Conservation (phyloP, 2,329 filamentous ascomycete genomes). For the Microthyrium microscopicum region DNA sequence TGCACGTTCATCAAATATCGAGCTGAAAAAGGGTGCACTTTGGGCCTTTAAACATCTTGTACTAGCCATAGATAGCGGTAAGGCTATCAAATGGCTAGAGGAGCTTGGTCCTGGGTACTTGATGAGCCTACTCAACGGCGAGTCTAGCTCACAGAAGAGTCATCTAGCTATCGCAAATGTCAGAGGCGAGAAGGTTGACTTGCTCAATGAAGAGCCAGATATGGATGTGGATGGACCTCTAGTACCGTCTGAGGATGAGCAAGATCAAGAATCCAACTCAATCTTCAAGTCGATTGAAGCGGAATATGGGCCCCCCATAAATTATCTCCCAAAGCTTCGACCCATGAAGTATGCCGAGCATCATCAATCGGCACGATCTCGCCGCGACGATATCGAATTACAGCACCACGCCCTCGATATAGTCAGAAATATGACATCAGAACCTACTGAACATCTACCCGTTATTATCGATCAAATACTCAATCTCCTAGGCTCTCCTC, state of each 20-base stretch:
- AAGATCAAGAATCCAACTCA: not conserved
- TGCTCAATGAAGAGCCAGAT: slow-evolving; percentile 29
- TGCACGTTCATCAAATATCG: slow-evolving; percentile 64
- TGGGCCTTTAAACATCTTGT: slow-evolving; percentile 93
- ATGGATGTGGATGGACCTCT: slow-evolving; percentile 5
- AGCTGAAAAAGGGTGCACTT: slow-evolving; percentile 66
- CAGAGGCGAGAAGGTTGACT: slow-evolving; percentile 41
- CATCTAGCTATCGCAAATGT: slow-evolving; percentile 41
- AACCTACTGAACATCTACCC: slow-evolving; percentile 30
- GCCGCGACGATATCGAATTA: slow-evolving; percentile 64
- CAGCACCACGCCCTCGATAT: slow-evolving; percentile 87
- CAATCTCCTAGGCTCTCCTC: slow-evolving; percentile 54
- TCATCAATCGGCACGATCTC: slow-evolving; percentile 48
- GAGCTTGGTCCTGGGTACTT: slow-evolving; percentile 68
- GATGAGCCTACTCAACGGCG: slow-evolving; percentile 54
- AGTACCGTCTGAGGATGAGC: slow-evolving; percentile 4
- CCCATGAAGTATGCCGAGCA: slow-evolving; percentile 46
- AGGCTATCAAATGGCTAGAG: slow-evolving; percentile 64
- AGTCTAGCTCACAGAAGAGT: slow-evolving; percentile 23
- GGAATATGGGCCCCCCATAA: slow-evolving; percentile 10
- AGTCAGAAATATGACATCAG: slow-evolving; percentile 73
- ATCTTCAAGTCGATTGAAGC: slow-evolving; percentile 11
- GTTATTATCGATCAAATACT: slow-evolving; percentile 79
- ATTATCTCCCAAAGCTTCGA: slow-evolving; percentile 24
- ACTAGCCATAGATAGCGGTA: slow-evolving; percentile 48